Evolutionary conservation across 2,329 filamentous ascomycete genomes (phyloP).

Genomic region (Coniochaeta prunicola): DNA sequence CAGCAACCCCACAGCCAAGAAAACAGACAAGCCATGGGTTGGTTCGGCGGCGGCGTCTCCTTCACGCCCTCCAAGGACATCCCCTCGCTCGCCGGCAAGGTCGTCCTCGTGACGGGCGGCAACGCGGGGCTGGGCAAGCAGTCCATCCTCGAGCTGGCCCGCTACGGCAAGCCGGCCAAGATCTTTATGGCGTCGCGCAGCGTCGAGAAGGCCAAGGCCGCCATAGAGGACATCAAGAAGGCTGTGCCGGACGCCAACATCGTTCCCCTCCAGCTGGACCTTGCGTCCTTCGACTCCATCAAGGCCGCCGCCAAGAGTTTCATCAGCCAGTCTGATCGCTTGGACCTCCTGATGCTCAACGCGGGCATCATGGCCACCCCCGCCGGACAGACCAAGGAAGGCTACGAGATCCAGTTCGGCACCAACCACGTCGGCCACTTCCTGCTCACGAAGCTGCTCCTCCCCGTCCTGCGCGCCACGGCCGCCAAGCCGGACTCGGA

Average conservation of each 20-base stretch:
- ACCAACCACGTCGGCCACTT: conserved; percentile 41
- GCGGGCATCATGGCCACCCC: conserved; percentile 34
- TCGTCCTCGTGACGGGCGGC: conserved; percentile 40
- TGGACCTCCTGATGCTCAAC: conserved; percentile 39
- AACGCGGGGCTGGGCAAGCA: conserved; percentile 42
- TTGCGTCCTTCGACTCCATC: conserved; percentile 35
- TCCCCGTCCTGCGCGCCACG: conserved; percentile 17
- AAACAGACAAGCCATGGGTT: neutral
- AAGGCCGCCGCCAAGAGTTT: conserved; percentile 31
- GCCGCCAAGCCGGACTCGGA: conserved; percentile 7
- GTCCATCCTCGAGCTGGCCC: conserved; percentile 32
- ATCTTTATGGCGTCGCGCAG: conserved; percentile 27
- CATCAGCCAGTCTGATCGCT: conserved; percentile 16
- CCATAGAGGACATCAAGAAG: conserved; percentile 27
- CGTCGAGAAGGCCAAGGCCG: conserved; percentile 24
- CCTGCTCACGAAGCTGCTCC: conserved; percentile 29
- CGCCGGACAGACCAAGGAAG: conserved; percentile 27
- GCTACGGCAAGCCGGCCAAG: conserved; percentile 22
- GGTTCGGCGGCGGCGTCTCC: conserved; percentile 1
- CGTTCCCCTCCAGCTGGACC: conserved; percentile 32
- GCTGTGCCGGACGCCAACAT: conserved; percentile 10
- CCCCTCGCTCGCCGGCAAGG: conserved; percentile 29
- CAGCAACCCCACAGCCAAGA: neutral
- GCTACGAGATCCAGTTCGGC: conserved; percentile 39
- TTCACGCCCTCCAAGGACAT: conserved; percentile 28